These are phyloP conservation scores for Neocucurbitaria cava DNA, from an alignment of 2,329 filamentous ascomycete genomes.

Conservation along the genomic window DNA sequence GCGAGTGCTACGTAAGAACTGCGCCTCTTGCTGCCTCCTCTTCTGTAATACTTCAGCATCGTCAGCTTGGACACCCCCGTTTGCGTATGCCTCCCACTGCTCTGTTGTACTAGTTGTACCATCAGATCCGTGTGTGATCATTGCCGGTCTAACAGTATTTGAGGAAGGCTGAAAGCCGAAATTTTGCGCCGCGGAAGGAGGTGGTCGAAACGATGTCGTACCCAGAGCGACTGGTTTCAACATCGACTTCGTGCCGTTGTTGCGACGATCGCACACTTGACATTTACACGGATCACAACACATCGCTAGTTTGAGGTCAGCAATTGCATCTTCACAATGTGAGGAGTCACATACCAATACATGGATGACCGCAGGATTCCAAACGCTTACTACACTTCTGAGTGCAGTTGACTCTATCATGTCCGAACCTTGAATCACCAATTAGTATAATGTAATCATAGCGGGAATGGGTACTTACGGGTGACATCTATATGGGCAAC, in stretches of 20 bases:
- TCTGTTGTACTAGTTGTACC: constrained; percentile 5
- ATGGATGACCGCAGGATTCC: constrained; percentile 39
- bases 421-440: constrained; percentile 30
- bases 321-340: background rate
- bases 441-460: background rate
- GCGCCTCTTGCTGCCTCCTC: constrained; percentile 18
- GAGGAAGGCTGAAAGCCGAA: constrained; percentile 6
- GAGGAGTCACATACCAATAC: constrained; percentile 18
- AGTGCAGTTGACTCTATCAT: constrained; percentile 40
- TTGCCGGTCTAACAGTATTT: background rate
- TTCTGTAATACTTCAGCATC: constrained; percentile 24
- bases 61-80: constrained; percentile 20
- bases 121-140: background rate
- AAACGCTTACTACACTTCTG: constrained; percentile 34
- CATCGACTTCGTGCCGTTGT: constrained; percentile 31
- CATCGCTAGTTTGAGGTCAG: constrained; percentile 11
- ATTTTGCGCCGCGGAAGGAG: constrained; percentile 1
- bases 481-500: constrained; percentile 43
- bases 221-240: constrained; percentile 27
- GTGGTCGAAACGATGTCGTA: background rate
- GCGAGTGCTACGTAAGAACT: constrained; percentile 11
- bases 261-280: constrained; percentile 31
- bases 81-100: constrained; percentile 17
- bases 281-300: constrained; percentile 43
- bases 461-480: constrained; percentile 23